Evolutionary conservation across 257 asterid genomes (phyloP).

Genomic region (Solanum tarapatanum): DNA sequence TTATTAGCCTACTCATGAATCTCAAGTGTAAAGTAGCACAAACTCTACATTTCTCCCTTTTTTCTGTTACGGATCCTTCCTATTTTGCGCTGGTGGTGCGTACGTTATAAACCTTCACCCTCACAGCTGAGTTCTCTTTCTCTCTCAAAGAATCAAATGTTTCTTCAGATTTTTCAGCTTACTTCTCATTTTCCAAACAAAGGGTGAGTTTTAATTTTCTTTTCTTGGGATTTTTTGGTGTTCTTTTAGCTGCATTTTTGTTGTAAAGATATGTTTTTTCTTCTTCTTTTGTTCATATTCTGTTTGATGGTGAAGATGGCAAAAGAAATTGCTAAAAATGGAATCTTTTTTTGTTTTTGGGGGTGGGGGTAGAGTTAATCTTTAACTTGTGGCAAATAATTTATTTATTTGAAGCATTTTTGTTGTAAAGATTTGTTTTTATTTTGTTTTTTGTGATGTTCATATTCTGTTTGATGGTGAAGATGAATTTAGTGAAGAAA

Average conservation of each 20-base stretch:
- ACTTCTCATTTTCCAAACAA: not conserved
- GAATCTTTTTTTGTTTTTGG: not conserved
- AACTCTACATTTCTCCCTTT: not conserved
- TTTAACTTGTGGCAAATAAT: not conserved
- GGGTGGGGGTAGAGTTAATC: not conserved
- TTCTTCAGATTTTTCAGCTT: not conserved
- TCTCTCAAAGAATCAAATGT: not conserved
- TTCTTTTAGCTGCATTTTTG: not conserved
- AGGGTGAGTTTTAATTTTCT: slow-evolving; percentile 3
- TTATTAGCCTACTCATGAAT: not conserved
- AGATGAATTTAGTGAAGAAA: not conserved
- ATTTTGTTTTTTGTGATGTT: not conserved
- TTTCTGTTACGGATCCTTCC: not conserved
- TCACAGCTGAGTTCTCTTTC: not conserved
- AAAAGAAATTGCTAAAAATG: not conserved
- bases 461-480: not conserved
- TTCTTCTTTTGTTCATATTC: not conserved
- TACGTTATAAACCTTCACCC: slow-evolving; percentile 26
- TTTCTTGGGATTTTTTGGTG: not conserved
- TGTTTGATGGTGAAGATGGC: not conserved
- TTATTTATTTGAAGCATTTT: not conserved
- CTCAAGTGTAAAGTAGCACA: not conserved
- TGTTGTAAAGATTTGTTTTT: not conserved
- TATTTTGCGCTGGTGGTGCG: slow-evolving; percentile 11
- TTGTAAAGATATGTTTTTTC: not conserved